These are phyloP conservation scores for Candida schatavii DNA, from an alignment of 805 yeast genomes.

Conservation along the genomic window DNA sequence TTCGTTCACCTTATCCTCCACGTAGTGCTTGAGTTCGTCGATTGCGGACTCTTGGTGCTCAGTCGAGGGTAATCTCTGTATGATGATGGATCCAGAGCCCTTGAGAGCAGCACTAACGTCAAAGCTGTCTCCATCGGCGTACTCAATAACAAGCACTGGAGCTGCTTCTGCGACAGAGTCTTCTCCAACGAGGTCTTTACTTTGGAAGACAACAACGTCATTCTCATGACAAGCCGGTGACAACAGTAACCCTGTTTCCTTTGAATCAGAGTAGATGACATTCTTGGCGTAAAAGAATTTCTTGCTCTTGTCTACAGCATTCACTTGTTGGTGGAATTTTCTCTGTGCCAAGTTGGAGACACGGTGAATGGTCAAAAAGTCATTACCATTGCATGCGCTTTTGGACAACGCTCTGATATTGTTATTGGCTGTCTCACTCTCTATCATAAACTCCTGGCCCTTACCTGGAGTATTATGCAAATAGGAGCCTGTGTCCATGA, in stretches of 20 bases:
- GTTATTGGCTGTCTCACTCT: background rate
- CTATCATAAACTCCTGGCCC: background rate
- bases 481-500: slow-evolving; percentile 20
- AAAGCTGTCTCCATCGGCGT: slow-evolving; percentile 23
- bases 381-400: slow-evolving; percentile 16
- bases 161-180: background rate
- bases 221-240: slow-evolving; percentile 12
- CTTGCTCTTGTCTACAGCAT: background rate
- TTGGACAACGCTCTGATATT: background rate
- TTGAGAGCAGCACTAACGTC: slow-evolving; percentile 4
- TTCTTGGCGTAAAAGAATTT: slow-evolving; percentile 8
- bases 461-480: no score
- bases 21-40: slow-evolving; percentile 19
- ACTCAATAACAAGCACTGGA: slow-evolving; percentile 14
- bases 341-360: slow-evolving; percentile 17
- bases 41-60: slow-evolving; percentile 18
- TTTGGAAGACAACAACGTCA: slow-evolving; percentile 7
- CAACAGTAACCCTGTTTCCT: slow-evolving; percentile 16
- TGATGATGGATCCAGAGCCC: slow-evolving; percentile 12
- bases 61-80: slow-evolving; percentile 32
- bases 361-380: slow-evolving; percentile 23
- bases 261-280: slow-evolving; percentile 18
- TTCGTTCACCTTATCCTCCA: slow-evolving; percentile 19
- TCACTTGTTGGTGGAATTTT: slow-evolving; percentile 7
- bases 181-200: background rate